These are phyloP conservation scores for Plantago major DNA, from an alignment of 257 asterid genomes.

Conservation along the genomic window DNA sequence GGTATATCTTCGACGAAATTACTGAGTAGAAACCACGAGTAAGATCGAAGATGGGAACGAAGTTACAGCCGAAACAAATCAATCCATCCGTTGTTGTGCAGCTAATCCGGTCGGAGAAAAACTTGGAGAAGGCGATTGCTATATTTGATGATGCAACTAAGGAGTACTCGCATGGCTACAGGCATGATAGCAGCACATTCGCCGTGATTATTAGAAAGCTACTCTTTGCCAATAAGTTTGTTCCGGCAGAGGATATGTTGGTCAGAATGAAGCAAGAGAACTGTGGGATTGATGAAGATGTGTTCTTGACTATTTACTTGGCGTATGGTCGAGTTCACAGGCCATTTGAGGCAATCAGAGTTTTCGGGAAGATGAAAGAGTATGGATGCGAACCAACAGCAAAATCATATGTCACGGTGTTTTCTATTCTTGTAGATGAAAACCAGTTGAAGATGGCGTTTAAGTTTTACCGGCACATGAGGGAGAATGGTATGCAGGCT, in stretches of 20 bases:
- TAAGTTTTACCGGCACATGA: slow-evolving; percentile 70
- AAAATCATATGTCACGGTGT: slow-evolving; percentile 70
- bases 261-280: slow-evolving; percentile 67
- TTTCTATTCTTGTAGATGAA: slow-evolving; percentile 73
- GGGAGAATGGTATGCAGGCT: slow-evolving; percentile 59
- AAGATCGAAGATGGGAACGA: slow-evolving; percentile 37
- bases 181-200: slow-evolving; percentile 60
- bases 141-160: slow-evolving; percentile 87
- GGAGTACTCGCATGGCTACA: slow-evolving; percentile 70
- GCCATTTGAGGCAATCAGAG: slow-evolving; percentile 72
- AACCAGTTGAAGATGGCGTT: slow-evolving; percentile 76
- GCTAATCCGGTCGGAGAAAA: slow-evolving; percentile 63
- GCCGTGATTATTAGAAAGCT: slow-evolving; percentile 51
- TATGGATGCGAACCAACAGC: slow-evolving; percentile 62
- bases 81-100: slow-evolving; percentile 69
- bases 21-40: neutral
- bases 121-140: slow-evolving; percentile 66
- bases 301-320: slow-evolving; percentile 55
- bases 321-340: slow-evolving; percentile 86
- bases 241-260: slow-evolving; percentile 63
- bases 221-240: slow-evolving; percentile 66
- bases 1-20: slow-evolving; percentile 1
- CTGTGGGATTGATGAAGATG: slow-evolving; percentile 49
- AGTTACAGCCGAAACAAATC: slow-evolving; percentile 58
- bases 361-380: slow-evolving; percentile 63